Base-by-base conservation (phyloP, 257 asterid species). In the Solanum etuberosum region DNA sequence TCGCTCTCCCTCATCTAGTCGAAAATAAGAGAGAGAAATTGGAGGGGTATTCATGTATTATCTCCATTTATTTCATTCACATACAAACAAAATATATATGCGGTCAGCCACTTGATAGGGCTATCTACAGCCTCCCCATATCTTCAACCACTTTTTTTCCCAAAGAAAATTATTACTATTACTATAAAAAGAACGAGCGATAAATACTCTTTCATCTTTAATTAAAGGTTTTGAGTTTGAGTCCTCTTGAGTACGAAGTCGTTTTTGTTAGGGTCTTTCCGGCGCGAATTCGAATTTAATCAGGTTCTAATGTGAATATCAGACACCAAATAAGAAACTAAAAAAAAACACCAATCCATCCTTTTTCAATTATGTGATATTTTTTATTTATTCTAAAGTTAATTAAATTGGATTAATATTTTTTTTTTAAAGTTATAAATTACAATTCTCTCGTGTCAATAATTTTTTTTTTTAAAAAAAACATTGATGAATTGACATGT, bases 171-270 rank as follows among this genome's bases (percentile, higher is more conserved):
- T 68, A 68, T 68, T 70, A 23, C 2, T 8, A 3, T 61, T 46
- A 6, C 10, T 2, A 18, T 51, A 2, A 7, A 48, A 48, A 48
- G 1, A 14, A 15, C 21, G 1, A 48, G 0, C 21, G 21, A 2
- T 0, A 15, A 48, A 15, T 48, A 48, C 0, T 1, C 2, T 14
- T 46, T 46, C 0, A 46, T 13, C 0, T 13, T 13, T 46, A 46
- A 46, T 46, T 0, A 43, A 0, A 13, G 0, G 6, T 13, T 0
- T 13, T 13, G 2, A 4, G 2, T 46, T 4, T 0, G 2, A 46
- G 4, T 43, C 0, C 0, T 13, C 0, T 43, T 43, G 16, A 43
- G 5, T 43, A 4, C 2, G 18, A 14, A 46, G 7, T 46, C 0
- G 0, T 14, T 4, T 43, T 43, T 43, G 6, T 43, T 43, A 43